phyloP scores from a whole-genome alignment of 345 rosid species.

The Arabidopsis arenosa region DNA sequence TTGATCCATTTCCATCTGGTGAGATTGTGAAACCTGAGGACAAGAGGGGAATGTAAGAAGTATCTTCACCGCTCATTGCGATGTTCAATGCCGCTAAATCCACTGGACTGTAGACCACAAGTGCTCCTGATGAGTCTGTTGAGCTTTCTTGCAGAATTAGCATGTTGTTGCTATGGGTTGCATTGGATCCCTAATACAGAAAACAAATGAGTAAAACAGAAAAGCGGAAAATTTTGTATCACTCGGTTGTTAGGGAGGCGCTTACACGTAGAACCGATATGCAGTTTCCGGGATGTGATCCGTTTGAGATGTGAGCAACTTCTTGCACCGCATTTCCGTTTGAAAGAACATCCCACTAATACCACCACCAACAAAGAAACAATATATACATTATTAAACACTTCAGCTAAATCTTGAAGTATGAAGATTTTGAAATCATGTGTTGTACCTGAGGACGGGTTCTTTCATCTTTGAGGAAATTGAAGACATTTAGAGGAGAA shows the following conservation, averaged over 20 bases:
- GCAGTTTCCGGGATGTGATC: slow-evolving; percentile 91
- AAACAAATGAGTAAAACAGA: slow-evolving; percentile 2
- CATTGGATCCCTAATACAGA: slow-evolving; percentile 63
- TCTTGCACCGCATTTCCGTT: slow-evolving; percentile 86
- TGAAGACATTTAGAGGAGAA: slow-evolving; percentile 74
- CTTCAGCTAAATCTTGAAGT: slow-evolving; percentile 11
- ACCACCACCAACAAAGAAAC: slow-evolving; percentile 25
- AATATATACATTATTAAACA: neutral
- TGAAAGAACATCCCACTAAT: slow-evolving; percentile 96
- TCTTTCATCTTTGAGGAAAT: slow-evolving; percentile 90
- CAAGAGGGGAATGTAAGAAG: slow-evolving; percentile 81
- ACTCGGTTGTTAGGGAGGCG: slow-evolving; percentile 3
- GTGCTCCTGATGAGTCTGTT: slow-evolving; percentile 81
- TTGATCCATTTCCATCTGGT: slow-evolving; percentile 58
- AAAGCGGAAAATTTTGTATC: neutral
- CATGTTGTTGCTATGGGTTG: slow-evolving; percentile 84
- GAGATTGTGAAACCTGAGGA: slow-evolving; percentile 93
- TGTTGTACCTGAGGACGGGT: slow-evolving; percentile 78
- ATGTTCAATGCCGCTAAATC: slow-evolving; percentile 80
- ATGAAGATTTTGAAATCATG: neutral
- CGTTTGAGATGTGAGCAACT: slow-evolving; percentile 91
- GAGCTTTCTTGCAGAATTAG: slow-evolving; percentile 95
- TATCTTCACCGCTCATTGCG: slow-evolving; percentile 96
- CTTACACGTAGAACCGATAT: slow-evolving; percentile 91
- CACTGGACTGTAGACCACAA: slow-evolving; percentile 85